phyloP scores from a whole-genome alignment of 345 rosid genomes.

The Euphorbia peplus region DNA sequence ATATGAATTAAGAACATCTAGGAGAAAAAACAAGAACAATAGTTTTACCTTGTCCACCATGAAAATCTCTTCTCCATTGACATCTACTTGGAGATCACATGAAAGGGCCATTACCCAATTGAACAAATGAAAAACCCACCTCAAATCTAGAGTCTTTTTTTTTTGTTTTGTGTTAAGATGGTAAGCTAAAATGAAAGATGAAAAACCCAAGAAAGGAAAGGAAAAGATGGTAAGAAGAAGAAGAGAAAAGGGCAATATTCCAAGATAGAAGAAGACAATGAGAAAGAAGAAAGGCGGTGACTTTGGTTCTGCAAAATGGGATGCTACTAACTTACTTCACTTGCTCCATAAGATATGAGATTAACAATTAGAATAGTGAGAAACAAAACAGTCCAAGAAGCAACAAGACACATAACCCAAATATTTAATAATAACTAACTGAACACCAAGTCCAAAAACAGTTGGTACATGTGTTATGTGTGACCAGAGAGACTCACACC shows the following conservation, averaged over 20 bases:
- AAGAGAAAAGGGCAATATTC: conserved; percentile 1
- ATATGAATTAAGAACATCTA: neutral
- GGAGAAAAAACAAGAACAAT: neutral
- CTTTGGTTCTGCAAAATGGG: conserved; percentile 4
- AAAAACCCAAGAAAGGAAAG: neutral
- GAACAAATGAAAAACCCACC: conserved; percentile 16
- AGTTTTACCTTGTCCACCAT: conserved; percentile 69
- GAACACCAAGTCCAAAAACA: neutral
- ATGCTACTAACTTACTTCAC: conserved; percentile 7
- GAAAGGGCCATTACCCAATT: conserved; percentile 53
- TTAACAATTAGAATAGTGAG: neutral
- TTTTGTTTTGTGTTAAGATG: neutral
- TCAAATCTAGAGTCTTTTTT: conserved; percentile 23
- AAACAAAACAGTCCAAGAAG: conserved; percentile 12
- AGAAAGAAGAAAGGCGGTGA: conserved; percentile 13
- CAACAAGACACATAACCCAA: neutral
- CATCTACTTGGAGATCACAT: conserved; percentile 90
- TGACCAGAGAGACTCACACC: conserved; percentile 9
- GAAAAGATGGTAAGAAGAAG: neutral
- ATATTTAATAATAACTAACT: neutral
- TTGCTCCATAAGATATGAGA: too few relatives aligned
- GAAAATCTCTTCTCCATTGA: conserved; percentile 87
- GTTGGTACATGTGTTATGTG: conserved; percentile 7
- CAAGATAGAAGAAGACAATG: conserved; percentile 9
- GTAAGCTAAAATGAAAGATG: neutral